Base-by-base conservation (phyloP, 2,329 filamentous ascomycete species). In the Lecanicillium sp. region DNA sequence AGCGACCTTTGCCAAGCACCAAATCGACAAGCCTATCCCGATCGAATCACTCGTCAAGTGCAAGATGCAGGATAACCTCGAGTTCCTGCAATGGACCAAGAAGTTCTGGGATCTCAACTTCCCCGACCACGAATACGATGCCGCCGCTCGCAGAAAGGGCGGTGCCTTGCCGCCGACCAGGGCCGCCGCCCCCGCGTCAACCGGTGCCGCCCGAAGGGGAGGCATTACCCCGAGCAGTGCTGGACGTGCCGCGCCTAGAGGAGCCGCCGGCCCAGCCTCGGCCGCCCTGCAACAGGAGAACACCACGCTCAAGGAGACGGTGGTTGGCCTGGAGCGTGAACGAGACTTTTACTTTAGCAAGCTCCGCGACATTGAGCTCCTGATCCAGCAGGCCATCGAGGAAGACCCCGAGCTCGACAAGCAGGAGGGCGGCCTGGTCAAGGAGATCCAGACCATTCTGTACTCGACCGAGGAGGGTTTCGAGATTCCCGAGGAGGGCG, bases 31-130 rank as follows among this genome's bases (percentile, higher is more conserved):
- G 60, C 83, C 84, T 19, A 81, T 98, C 52, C 87, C 87, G 43
- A 87, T 97, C 59, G 80, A 95, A 62, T 72, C 76, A 42, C 80
- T 98, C 44, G 79, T 92, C 54, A 98, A 97, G 66, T 98, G 92
- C 74, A 96, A 95, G 73, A 98, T 98, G 90, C 92, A 98, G 74
- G 92, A 98, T 65, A 98, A 98, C 70, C 84, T 98, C 53, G 92
- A 97, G 60, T 98, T 98, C 62, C 73, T 98, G 44, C 92, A 98
- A 68, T 98, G 88, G 84, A 82, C 82, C 43, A 98, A 98, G 77
- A 74, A 77, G 52, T 96, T 88, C 71, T 98, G 92, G 92, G 92
- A 98, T 57, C 87, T 96, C 60, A 88, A 96, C 72, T 98, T 87
- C 66, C 92, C 92, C 7, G 92, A 92, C 43, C 88, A 92, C 54